A percentile compares a stretch with the other conserved stretches of the same genome.
Evolutionary conservation across 345 rosid species (phyloP).

Genomic region (Arabidopsis suecica): DNA sequence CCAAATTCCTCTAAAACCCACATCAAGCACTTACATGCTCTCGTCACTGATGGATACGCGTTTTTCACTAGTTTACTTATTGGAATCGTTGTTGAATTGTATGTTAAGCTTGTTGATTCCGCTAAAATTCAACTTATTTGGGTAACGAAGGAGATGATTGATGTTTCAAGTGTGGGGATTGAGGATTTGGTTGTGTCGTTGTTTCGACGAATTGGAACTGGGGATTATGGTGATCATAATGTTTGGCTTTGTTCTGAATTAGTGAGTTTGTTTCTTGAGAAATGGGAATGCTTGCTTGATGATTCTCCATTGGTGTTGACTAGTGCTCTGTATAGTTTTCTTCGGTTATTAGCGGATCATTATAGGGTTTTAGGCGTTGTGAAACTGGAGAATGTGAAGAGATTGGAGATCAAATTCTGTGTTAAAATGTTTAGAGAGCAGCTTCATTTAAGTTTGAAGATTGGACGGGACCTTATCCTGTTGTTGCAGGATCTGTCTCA

Average conservation of each 20-base stretch:
- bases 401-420: slow-evolving; percentile 70
- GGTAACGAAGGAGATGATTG: slow-evolving; percentile 68
- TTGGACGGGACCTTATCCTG: slow-evolving; percentile 78
- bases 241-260: slow-evolving; percentile 79
- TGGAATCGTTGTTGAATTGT: slow-evolving; percentile 58
- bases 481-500: slow-evolving; percentile 80
- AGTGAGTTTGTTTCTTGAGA: slow-evolving; percentile 52
- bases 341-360: slow-evolving; percentile 75
- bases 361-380: slow-evolving; percentile 50
- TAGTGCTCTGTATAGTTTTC: slow-evolving; percentile 66
- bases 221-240: slow-evolving; percentile 75
- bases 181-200: slow-evolving; percentile 59
- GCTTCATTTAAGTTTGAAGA: slow-evolving; percentile 59
- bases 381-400: slow-evolving; percentile 56
- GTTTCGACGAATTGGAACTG: slow-evolving; percentile 67
- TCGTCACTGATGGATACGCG: slow-evolving; percentile 74
- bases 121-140: slow-evolving; percentile 66
- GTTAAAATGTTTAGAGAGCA: slow-evolving; percentile 78
- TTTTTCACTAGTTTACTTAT: slow-evolving; percentile 56
- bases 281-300: slow-evolving; percentile 65
- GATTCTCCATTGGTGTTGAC: slow-evolving; percentile 63
- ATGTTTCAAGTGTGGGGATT: slow-evolving; percentile 63
- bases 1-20: slow-evolving; percentile 54
- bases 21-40: slow-evolving; percentile 69
- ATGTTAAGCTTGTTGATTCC: slow-evolving; percentile 60